Conservation (phyloP, 805 yeast genomes). For the Nakazawaea wickerhamii region DNA sequence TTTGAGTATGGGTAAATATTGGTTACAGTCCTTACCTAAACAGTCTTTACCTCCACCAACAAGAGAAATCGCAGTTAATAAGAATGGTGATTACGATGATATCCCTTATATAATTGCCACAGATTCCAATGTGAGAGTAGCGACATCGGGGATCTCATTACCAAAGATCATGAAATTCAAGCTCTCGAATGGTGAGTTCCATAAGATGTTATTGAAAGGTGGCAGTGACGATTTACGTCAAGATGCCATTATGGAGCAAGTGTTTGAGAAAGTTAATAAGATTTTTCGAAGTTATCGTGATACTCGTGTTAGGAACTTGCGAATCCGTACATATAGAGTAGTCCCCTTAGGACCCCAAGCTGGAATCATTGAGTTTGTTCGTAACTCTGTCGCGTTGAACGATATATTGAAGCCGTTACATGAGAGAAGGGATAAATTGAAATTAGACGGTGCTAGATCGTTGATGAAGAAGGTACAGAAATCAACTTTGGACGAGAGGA, state of each 20-base stretch:
- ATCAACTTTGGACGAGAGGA: constrained; percentile 36
- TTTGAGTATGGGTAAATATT: constrained; percentile 44
- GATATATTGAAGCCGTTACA: constrained; percentile 69
- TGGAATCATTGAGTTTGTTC: constrained; percentile 88
- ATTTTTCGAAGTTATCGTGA: constrained; percentile 52
- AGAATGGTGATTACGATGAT: constrained; percentile 35
- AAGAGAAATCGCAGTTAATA: constrained; percentile 34
- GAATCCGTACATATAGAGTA: constrained; percentile 80
- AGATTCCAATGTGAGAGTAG: constrained; percentile 46
- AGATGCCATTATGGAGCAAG: constrained; percentile 97
- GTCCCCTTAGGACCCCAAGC: constrained; percentile 83
- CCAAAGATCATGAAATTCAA: constrained; percentile 70
- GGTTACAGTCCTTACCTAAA: constrained; percentile 46
- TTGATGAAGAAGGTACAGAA: constrained; percentile 56
- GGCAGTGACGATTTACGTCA: constrained; percentile 91
- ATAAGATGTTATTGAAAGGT: constrained; percentile 67
- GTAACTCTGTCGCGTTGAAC: constrained; percentile 63
- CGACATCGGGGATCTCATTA: constrained; percentile 77
- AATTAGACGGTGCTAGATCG: constrained; percentile 53
- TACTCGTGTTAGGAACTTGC: constrained; percentile 50
- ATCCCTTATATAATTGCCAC: constrained; percentile 45
- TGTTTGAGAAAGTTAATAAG: constrained; percentile 77
- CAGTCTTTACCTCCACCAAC: constrained; percentile 66
- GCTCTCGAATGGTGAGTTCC: constrained; percentile 53
- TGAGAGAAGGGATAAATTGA: constrained; percentile 37